Evolutionary conservation across 2,329 filamentous ascomycete genomes (phyloP).

Genomic region (Zymoseptoria brevis): DNA sequence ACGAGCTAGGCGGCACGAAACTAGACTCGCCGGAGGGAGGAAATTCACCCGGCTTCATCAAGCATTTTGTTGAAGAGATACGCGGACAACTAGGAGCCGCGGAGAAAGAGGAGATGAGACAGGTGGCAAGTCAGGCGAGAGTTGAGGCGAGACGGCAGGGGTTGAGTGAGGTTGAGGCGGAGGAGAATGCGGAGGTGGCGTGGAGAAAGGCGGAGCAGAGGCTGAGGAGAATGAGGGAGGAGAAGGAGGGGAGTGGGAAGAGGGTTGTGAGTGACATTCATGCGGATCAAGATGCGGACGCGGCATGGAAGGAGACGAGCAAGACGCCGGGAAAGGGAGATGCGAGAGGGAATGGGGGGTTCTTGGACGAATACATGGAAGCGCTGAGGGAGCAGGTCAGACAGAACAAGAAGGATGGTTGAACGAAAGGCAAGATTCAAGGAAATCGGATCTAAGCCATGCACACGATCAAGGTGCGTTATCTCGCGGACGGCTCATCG

Average conservation of each 20-base stretch:
- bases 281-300: conserved; percentile 16
- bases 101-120: conserved; percentile 11
- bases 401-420: conserved; percentile 15
- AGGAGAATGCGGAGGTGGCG: conserved; percentile 12
- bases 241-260: neutral
- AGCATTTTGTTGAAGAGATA: conserved; percentile 48
- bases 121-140: conserved; percentile 1
- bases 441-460: no score
- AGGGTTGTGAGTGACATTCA: conserved; percentile 4
- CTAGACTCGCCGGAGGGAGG: conserved; percentile 29
- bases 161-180: conserved; percentile 4
- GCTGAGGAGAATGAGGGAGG: conserved; percentile 7
- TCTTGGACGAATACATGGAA: conserved; percentile 25
- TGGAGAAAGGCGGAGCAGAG: conserved; percentile 8
- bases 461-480: no score
- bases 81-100: conserved; percentile 24
- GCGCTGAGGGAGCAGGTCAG: conserved; percentile 24
- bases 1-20: conserved; percentile 43
- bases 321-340: conserved; percentile 6
- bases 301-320: conserved; percentile 22
- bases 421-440: no score
- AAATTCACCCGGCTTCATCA: conserved; percentile 34
- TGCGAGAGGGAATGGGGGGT: conserved; percentile 17
- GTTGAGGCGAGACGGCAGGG: conserved; percentile 9
- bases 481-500: no score